A percentile compares a stretch with the other conserved stretches of the same genome.
phyloP scores from a whole-genome alignment of 129 eudicot genomes.

The Silybum marianum region DNA sequence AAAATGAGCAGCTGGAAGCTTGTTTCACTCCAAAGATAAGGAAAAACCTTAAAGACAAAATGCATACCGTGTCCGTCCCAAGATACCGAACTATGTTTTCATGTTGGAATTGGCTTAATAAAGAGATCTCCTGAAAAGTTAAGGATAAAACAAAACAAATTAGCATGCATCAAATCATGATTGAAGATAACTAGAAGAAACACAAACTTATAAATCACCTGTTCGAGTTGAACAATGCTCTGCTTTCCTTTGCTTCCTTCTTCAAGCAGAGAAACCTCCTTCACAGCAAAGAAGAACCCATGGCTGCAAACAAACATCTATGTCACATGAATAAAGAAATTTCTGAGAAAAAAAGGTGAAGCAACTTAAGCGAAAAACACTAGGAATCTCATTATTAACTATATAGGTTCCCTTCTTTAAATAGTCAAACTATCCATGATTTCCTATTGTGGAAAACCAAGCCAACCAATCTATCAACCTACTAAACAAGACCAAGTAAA shows the following conservation, averaged over 20 bases:
- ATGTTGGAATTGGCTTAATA: too few species aligned
- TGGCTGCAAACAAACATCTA: conserved; percentile 47
- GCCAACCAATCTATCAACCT: too few species aligned
- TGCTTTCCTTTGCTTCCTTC: conserved; percentile 64
- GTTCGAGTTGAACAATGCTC: conserved; percentile 62
- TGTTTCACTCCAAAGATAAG: neutral
- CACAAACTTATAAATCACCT: conserved; percentile 36
- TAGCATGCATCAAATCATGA: neutral
- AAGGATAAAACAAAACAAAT: neutral
- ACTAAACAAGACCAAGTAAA: too few species aligned
- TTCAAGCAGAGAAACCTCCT: conserved; percentile 74
- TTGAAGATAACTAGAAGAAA: neutral
- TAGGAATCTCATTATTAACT: too few species aligned
- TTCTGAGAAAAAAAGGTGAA: neutral
- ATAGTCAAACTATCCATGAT: too few species aligned
- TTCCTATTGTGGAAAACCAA: too few species aligned
- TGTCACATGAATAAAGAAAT: neutral
- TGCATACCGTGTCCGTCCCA: neutral
- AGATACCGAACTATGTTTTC: too few species aligned
- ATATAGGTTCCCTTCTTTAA: too few species aligned
- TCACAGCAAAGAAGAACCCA: conserved; percentile 75
- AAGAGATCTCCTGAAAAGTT: too few species aligned
- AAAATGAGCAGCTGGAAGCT: conserved; percentile 4
- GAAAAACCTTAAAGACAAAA: neutral
- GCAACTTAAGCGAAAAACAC: too few species aligned